Conservation (phyloP, 1,139 yeast species). For the Diutina neorugosa region DNA sequence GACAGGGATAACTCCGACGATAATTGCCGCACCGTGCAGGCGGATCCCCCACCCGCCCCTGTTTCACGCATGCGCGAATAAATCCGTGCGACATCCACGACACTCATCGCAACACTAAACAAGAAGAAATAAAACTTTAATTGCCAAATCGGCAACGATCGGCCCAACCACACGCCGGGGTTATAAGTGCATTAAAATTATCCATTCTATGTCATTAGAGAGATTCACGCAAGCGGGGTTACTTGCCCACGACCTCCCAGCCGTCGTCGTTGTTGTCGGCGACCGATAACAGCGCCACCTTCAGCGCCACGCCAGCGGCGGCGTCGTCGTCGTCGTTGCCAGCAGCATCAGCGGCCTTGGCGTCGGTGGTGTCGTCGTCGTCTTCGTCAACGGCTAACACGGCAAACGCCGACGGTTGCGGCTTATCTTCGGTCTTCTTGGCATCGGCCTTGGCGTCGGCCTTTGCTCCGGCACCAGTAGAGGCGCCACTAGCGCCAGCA, state of each 20-base stretch:
- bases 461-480: not conserved
- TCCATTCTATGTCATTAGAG: not conserved
- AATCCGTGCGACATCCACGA: not conserved
- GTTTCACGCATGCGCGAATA: not conserved
- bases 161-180: too few relatives aligned
- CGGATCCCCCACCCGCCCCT: too few relatives aligned
- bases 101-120: too few relatives aligned
- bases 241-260: conserved; percentile 4
- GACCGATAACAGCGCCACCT: not conserved
- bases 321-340: conserved; percentile 6
- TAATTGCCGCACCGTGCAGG: not conserved
- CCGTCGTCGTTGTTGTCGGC: not conserved
- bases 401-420: conserved; percentile 49
- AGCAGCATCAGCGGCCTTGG: conserved; percentile 27
- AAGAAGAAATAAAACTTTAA: too few relatives aligned
- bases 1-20: not conserved
- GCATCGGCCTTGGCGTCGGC: conserved; percentile 9
- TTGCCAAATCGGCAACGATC: too few relatives aligned
- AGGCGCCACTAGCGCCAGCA: conserved; percentile 1
- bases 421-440: conserved; percentile 14
- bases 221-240: not conserved
- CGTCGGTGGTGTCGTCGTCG: conserved; percentile 32
- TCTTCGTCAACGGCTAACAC: conserved; percentile 50
- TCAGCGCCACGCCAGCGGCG: not conserved
- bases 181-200: not conserved